Evolutionary conservation across 2,329 filamentous ascomycete species (phyloP), one percentile per base, ranked within the genome.

Genomic region (Biscogniauxia marginata): DNA sequence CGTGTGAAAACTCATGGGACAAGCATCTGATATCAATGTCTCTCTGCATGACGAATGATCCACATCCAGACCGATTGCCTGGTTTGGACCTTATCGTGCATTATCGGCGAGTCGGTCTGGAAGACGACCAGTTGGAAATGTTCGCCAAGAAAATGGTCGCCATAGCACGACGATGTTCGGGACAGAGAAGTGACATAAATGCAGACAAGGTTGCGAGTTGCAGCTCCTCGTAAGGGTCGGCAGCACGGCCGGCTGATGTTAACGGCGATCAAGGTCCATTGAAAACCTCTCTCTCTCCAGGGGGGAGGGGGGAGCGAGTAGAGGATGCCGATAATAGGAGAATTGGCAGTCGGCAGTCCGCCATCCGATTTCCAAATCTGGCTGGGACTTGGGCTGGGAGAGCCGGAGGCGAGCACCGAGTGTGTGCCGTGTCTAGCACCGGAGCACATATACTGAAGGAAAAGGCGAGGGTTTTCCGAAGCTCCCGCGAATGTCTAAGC

Each of bases 161-260:
- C 57, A 63, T 59, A 60, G 57, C 54, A 23, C 56, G 62, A 62
- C 58, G 61, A 56, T 64, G 59, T 63, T 65, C 63, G 67, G 67
- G 62, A 69, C 65, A 65, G 63, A 58, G 54, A 66, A 62, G 63
- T 61, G 62, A 63, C n/a, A n/a, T n/a, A n/a, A 57, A 47, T 63
- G 63, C 59, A 62, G 58, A 55, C 56, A 61, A 59, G 52, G 43
- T 39, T 3, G 13, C 60, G 53, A 61, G 59, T 39, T 65, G 64
- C 63, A 66, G 61, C 53, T 55, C 44, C 55, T 47, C 6, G 44
- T 55, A 49, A 34, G 51, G 47, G 55, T 62, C 53, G 53, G 62
- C 60, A 62, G 60, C 50, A 55, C 25, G 50, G 52, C 57, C 60
- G 59, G 63, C 57, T 62, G 52, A 55, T 60, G 59, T 58, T 62